These are phyloP conservation scores for Auriscalpium orientale DNA, from an alignment of 768 basidiomycete genomes.

Conservation along the genomic window DNA sequence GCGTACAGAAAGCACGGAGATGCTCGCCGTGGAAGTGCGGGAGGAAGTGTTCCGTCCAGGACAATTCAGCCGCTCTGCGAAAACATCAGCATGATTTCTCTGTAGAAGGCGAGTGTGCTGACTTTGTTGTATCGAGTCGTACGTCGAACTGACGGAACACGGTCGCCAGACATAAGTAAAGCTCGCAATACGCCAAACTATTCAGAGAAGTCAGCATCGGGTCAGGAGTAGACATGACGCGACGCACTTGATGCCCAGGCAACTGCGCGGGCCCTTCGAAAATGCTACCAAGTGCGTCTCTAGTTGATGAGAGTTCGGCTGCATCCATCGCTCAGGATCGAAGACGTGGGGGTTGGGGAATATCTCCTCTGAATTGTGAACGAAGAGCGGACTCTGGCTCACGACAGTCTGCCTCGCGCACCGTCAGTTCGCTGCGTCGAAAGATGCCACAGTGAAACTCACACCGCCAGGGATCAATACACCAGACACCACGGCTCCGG, in stretches of 20 bases:
- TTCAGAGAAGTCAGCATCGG: neutral
- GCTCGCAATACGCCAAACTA: constrained; percentile 2
- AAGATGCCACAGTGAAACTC: neutral
- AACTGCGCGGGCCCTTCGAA: neutral
- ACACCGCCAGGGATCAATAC: neutral
- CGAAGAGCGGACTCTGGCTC: neutral
- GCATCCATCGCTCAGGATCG: neutral
- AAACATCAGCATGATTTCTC: no score
- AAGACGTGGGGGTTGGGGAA: neutral
- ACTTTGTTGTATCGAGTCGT: neutral
- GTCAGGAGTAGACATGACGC: neutral
- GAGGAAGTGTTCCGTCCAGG: neutral
- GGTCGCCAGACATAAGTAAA: neutral
- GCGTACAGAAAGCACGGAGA: neutral
- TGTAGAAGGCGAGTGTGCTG: neutral
- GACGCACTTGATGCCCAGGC: neutral
- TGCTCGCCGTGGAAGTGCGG: constrained; percentile 2
- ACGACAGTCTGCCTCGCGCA: neutral
- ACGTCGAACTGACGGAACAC: constrained; percentile 4
- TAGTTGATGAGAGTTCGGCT: neutral
- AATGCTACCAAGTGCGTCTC: neutral
- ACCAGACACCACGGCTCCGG: neutral
- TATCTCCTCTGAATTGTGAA: neutral
- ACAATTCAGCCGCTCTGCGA: neutral
- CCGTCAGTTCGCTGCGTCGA: neutral